These are phyloP conservation scores for Hyphopichia pseudoburtonii DNA, from an alignment of 1,139 yeast species.

Conservation along the genomic window DNA sequence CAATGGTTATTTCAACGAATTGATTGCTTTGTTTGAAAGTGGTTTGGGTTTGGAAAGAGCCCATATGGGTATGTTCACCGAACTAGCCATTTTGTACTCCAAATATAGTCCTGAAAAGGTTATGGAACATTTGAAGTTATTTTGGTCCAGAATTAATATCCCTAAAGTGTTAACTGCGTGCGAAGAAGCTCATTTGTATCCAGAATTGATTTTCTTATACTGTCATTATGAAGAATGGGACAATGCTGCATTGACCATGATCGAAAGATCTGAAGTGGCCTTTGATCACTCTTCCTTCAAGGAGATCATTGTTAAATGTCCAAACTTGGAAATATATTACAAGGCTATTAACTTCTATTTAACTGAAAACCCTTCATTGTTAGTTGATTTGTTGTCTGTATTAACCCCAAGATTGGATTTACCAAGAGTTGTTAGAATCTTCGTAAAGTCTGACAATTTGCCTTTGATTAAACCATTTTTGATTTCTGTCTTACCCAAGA, in stretches of 20 bases:
- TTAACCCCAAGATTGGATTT: constrained; percentile 91
- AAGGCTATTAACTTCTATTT: constrained; percentile 94
- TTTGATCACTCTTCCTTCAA: constrained; percentile 94
- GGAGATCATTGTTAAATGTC: constrained; percentile 91
- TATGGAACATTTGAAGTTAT: constrained; percentile 93
- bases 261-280: constrained; percentile 89
- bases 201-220: constrained; percentile 91
- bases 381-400: constrained; percentile 82
- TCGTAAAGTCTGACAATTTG: constrained; percentile 91
- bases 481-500: constrained; percentile 86
- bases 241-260: constrained; percentile 97
- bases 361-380: constrained; percentile 85
- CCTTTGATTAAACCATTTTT: constrained; percentile 95
- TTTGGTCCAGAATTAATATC: constrained; percentile 97
- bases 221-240: constrained; percentile 99
- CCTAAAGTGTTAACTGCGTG: constrained; percentile 96
- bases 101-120: constrained; percentile 89
- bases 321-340: constrained; percentile 95
- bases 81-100: constrained; percentile 84
- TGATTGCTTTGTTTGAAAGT: constrained; percentile 89
- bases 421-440: constrained; percentile 92
- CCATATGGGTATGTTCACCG: constrained; percentile 99
- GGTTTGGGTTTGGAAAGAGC: constrained; percentile 98
- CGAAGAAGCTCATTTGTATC: constrained; percentile 93
- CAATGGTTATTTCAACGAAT: constrained; percentile 89